phyloP scores from a whole-genome alignment of 2,329 filamentous ascomycete genomes.

The Alternaria metachromatica region DNA sequence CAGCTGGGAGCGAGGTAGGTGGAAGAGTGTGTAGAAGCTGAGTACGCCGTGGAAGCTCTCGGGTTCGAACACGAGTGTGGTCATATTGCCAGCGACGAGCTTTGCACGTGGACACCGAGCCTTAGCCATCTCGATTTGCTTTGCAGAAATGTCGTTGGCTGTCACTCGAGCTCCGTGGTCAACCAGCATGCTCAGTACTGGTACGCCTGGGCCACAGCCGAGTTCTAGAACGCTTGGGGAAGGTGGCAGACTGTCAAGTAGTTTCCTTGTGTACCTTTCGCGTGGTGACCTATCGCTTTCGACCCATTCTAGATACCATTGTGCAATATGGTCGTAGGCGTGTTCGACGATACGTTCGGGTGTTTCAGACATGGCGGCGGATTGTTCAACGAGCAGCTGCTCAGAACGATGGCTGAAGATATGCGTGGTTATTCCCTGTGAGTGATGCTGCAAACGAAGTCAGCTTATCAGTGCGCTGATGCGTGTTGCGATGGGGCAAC shows the following conservation, averaged over 20 bases:
- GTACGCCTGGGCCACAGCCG: constrained; percentile 20
- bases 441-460: neutral
- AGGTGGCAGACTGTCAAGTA: neutral
- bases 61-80: constrained; percentile 37
- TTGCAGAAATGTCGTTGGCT: constrained; percentile 50
- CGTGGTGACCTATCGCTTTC: constrained; percentile 6
- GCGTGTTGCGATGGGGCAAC: neutral
- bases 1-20: constrained; percentile 59
- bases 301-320: constrained; percentile 15
- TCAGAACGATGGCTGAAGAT: neutral
- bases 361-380: neutral
- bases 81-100: constrained; percentile 49
- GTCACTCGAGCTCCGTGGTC: constrained; percentile 29
- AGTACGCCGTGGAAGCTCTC: constrained; percentile 55
- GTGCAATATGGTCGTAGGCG: constrained; percentile 10
- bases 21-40: constrained; percentile 60
- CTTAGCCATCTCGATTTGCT: constrained; percentile 44
- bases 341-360: constrained; percentile 8
- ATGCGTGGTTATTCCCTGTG: neutral
- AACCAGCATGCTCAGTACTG: constrained; percentile 15
- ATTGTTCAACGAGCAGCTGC: neutral
- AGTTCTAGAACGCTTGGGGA: constrained; percentile 17
- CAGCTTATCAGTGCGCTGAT: neutral
- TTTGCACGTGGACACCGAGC: constrained; percentile 3
- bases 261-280: constrained; percentile 3